Base-by-base conservation (phyloP, 2,329 filamentous ascomycete genomes). In the Colletotrichum limetticola region DNA sequence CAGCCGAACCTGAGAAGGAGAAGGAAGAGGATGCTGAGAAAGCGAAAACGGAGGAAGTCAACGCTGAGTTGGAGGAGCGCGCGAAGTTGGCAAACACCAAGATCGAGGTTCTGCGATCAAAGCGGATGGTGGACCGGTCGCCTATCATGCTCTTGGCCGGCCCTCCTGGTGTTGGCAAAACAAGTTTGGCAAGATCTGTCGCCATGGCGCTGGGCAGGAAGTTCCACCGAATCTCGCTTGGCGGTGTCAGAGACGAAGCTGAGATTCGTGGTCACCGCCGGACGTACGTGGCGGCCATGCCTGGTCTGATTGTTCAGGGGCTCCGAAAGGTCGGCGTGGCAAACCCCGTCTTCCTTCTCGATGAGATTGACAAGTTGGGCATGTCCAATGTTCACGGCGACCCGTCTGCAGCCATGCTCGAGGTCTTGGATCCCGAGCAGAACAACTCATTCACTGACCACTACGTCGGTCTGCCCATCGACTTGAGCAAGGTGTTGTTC, bases 271-370 rank as follows among this genome's bases (percentile, higher is more conserved):
- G 97, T 11, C 97, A 99, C 83, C 90, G 97, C 68, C 90, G 97
- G 77, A 99, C 97, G 0, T 99, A 99, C 80, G 97, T 99, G 71
- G 97, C 97, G 26, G 97, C 97, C n/a, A 98, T 99, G 96, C 97
- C 97, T 11, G 97, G 97, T 66, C 87, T 98, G 68, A 93, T 99
- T 72, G 95, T 98, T 35, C 95, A 95, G 80, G 97, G 96, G 0
- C 82, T 99, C 68, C 95, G 97, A 85, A 99, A 98, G 85, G 96
- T 97, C 37, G 96, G 95, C 59, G 96, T 98, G 24, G 91, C 95
- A 3, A 99, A 99, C 80, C 97, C 97, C 0, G 96, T 99, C 69
- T 94, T 99, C 84, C 85, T 99, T 58, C 91, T 99, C 14, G 97
- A 99, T 79, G 97, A 99, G 85, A 98, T 99, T 77, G 97, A 99